These are phyloP conservation scores for Fraxinus angustifolia DNA, from an alignment of 305 asterid species.

Conservation along the genomic window DNA sequence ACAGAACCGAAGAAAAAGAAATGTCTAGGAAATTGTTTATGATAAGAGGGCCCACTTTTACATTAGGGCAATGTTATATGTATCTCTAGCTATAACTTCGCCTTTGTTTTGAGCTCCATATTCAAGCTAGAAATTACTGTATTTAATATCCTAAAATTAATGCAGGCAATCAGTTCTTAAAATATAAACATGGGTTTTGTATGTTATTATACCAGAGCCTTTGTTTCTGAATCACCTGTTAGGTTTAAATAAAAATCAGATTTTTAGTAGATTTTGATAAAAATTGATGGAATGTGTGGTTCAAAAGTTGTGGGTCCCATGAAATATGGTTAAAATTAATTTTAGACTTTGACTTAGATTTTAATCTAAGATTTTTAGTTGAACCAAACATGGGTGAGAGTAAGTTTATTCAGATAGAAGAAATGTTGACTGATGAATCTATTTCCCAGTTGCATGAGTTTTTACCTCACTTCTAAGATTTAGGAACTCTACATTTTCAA, in stretches of 20 bases:
- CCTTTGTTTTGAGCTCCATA: not conserved
- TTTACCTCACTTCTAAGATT: not conserved
- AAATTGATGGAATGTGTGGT: no score
- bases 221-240: not conserved
- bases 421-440: not conserved
- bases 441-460: not conserved
- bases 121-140: not conserved
- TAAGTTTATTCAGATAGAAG: not conserved
- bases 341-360: no score
- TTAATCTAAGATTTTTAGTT: no score
- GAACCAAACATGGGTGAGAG: not conserved
- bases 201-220: not conserved
- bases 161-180: not conserved
- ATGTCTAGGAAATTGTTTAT: not conserved
- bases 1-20: not conserved
- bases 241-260: no score
- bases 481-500: not conserved
- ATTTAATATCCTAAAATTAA: not conserved
- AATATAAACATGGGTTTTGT: not conserved
- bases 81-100: not conserved
- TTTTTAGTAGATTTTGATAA: no score
- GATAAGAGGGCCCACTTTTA: not conserved
- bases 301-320: no score
- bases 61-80: not conserved
- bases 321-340: no score